Evolutionary conservation across 1,284 basidiomycete species (phyloP).

Genomic region (Phaffia rhodozyma): DNA sequence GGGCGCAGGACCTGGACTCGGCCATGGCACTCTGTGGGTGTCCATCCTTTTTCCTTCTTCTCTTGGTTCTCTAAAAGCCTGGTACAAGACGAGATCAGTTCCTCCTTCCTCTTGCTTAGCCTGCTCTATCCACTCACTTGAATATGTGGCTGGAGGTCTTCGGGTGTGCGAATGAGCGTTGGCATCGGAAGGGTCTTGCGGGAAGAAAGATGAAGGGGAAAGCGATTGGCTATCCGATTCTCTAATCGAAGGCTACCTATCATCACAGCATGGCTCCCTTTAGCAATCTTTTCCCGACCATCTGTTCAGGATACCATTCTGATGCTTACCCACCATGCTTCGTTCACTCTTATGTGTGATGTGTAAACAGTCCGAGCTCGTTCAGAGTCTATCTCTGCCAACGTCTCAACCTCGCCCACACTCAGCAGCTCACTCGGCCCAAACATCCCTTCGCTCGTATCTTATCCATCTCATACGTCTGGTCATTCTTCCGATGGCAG

Average conservation of each 20-base stretch:
- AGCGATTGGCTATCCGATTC: no score
- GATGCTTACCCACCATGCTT: not conserved
- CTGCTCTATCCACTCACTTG: no score
- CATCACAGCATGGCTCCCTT: not conserved
- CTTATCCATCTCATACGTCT: slow-evolving; percentile 20
- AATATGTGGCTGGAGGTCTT: not conserved
- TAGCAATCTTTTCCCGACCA: not conserved
- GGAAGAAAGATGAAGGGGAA: no score
- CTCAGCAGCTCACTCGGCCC: slow-evolving; percentile 13
- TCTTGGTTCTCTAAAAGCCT: not conserved
- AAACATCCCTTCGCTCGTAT: slow-evolving; percentile 22
- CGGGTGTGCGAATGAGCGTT: not conserved
- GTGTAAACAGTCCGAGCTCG: slow-evolving; percentile 28
- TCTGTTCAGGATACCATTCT: not conserved
- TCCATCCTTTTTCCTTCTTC: not conserved
- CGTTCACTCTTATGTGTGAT: not conserved
- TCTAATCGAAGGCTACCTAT: not conserved
- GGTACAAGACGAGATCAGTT: not conserved
- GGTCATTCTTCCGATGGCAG: slow-evolving; percentile 15
- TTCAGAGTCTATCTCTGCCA: slow-evolving; percentile 25
- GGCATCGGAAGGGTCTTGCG: no score
- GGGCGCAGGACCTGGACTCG: slow-evolving; percentile 33
- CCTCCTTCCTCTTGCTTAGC: no score
- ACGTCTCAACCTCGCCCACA: slow-evolving; percentile 12
- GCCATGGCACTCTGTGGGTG: slow-evolving; percentile 34